Evolutionary conservation across 257 asterid species (phyloP), one percentile per base, ranked within the genome.

Genomic region (Solanum ahanhuiri): DNA sequence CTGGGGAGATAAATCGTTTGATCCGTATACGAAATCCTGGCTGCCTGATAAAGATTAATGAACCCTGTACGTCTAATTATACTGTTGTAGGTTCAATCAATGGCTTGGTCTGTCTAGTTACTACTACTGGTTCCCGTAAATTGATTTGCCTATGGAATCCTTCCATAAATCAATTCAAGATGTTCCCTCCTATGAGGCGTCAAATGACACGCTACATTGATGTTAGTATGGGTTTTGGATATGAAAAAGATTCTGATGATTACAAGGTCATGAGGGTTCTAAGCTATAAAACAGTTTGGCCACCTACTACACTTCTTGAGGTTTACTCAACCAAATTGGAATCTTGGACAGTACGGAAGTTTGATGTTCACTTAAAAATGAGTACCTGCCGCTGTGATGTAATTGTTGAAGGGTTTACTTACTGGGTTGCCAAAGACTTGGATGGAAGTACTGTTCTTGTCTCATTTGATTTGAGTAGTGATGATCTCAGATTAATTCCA

Each of bases 201-300:
- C n/a, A 1, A 51, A 51, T 15, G n/a, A 17, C 60, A 54, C 63
- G 63, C 23, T 6, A 54, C n/a, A 17, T 7, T 18, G 1, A 25
- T 18, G 82, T 67, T 34, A 18, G 33, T 43, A 12, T 84, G 37
- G 82, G 86, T 15, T 84, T 84, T 73, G 82, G 82, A 7, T 51
- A 43, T 41, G 86, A 84, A 41, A 64, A 33, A 17, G 7, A 17
- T 84, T 66, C 86, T 84, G 60, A 67, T 43, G 82, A 67, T 67
- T 84, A 67, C 25, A 84, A 84, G 86, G 86, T 67, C 20, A 35
- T 67, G 30, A 84, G 81, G 86, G 17, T 84, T 25, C n/a, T 43
- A 51, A 67, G 70, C 82, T 66, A 17, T 18, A 9, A 17, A 10
- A 45, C 7, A 34, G 64, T 23, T n/a, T 2, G 22, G 43, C 33